Conservation (phyloP, 768 basidiomycete genomes). For the Pisolithus microcarpus region DNA sequence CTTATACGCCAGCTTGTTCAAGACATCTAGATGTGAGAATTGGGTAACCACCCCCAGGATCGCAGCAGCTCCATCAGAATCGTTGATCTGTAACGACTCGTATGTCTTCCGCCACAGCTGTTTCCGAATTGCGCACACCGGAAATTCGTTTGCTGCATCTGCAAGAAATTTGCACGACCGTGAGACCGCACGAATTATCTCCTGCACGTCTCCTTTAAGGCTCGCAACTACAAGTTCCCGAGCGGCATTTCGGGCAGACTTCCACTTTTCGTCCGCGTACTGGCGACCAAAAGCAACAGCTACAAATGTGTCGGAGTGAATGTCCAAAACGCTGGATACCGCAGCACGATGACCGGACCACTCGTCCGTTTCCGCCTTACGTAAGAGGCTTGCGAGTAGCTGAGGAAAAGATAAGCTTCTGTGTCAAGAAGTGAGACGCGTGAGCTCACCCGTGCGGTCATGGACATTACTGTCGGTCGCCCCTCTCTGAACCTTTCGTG, state of each 20-base stretch:
- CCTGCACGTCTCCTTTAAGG: conserved; percentile 29
- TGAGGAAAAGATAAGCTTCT: conserved; percentile 11
- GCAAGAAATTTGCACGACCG: conserved; percentile 30
- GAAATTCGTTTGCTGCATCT: conserved; percentile 23
- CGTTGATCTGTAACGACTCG: conserved; percentile 47
- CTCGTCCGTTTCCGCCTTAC: conserved; percentile 26
- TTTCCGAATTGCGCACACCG: conserved; percentile 38
- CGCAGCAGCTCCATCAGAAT: conserved; percentile 50
- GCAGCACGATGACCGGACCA: conserved; percentile 21
- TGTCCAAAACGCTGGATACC: conserved; percentile 37
- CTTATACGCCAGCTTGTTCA: conserved; percentile 48
- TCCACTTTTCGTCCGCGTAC: conserved; percentile 37
- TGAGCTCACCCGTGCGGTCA: conserved; percentile 55
- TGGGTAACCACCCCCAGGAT: conserved; percentile 53
- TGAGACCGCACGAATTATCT: conserved; percentile 25
- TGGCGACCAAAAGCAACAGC: conserved; percentile 38
- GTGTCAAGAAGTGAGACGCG: background rate
- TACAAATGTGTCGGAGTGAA: conserved; percentile 43
- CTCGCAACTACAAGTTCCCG: conserved; percentile 34
- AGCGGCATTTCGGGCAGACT: conserved; percentile 32
- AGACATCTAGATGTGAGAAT: conserved; percentile 58
- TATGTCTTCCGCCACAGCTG: conserved; percentile 69
- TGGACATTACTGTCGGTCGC: conserved; percentile 52
- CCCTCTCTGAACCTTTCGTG: conserved; percentile 60
- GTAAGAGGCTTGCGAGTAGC: conserved; percentile 29